Base-by-base conservation (phyloP, 495 filamentous ascomycete genomes). In the Ascodesmis nigricans region DNA sequence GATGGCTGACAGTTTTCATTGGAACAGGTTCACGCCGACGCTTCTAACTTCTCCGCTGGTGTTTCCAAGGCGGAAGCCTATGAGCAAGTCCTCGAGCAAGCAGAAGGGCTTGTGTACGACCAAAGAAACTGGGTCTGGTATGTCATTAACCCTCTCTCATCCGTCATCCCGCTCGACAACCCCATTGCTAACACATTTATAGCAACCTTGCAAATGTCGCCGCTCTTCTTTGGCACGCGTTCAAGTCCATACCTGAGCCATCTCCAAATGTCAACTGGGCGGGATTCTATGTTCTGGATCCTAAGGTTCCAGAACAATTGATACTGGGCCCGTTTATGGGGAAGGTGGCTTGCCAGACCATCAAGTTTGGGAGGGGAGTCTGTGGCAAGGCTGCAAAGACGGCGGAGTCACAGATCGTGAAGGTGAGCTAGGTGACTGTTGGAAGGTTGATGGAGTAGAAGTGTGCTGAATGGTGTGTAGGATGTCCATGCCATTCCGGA, bases 321-420 rank as follows among this genome's bases (percentile, higher is more conserved):
- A 73, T 90, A 39, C 67, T 91, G 1, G 82, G 78, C 0, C 83
- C 82, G 3, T 91, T 91, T 59, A 73, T 83, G 31, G 83, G 83
- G 27, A 46, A 50, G 42, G 73, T 81, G 5, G 79, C 83, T 1
- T 92, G 80, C 51, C 81, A 91, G 55, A 73, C 68, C 38, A 91
- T 91, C 45, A 55, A 61, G 3, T 76, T 87, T 41, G 71, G 75
- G 0, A 64, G 66, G 16, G 83, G 83, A 5, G 83, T 92, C 3
- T 92, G 83, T 52, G 83, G 83, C 0, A 59, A 74, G 0, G 83
- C 79, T 2, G 82, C 78, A 0, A 47, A 57, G 16, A 69, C 58
- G 5, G 53, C 59, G 28, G 55, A 58, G 33, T 84, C 73, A 2
- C 66, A 83, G 33, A 46, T 91, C 2, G 75, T 92, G 4, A 56